Percentiles rank a stretch among this genome's conserved stretches.
Conservation (phyloP, 1,284 basidiomycete species). For the Coniferiporia sulphurascens region DNA sequence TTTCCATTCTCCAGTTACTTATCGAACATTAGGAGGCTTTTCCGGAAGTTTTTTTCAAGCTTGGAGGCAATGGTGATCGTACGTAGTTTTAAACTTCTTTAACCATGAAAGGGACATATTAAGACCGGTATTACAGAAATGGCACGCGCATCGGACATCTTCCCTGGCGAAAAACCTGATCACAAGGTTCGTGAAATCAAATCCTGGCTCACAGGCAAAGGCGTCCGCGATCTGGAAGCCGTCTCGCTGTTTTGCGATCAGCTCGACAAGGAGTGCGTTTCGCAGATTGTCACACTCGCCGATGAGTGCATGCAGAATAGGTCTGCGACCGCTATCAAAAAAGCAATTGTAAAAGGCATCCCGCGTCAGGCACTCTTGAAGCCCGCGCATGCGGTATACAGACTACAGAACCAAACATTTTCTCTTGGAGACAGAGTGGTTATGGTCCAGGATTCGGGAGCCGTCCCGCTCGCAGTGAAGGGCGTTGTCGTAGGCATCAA, state of each 20-base stretch:
- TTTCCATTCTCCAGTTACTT: conserved; percentile 6
- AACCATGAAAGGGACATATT: neutral
- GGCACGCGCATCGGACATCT: conserved; percentile 69
- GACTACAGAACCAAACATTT: conserved; percentile 90
- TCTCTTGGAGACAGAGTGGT: conserved; percentile 91
- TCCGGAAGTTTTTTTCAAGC: conserved; percentile 73
- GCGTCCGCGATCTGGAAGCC: conserved; percentile 86
- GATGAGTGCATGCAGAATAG: conserved; percentile 62
- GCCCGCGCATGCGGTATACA: conserved; percentile 85
- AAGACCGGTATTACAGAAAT: conserved; percentile 49
- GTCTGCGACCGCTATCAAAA: conserved; percentile 67
- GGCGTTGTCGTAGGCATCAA: conserved; percentile 92
- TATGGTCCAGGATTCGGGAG: conserved; percentile 94
- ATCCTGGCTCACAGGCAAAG: conserved; percentile 83
- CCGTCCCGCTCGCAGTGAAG: conserved; percentile 86
- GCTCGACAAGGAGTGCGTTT: conserved; percentile 79
- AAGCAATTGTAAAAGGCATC: conserved; percentile 85
- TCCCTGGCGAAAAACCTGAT: conserved; percentile 63
- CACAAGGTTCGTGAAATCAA: conserved; percentile 74
- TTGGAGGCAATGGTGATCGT: conserved; percentile 72
- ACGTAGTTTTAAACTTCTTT: conserved; percentile 22
- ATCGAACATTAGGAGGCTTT: conserved; percentile 49
- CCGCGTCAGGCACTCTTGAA: conserved; percentile 95
- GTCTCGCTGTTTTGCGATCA: conserved; percentile 93
- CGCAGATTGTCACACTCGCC: conserved; percentile 72